Evolutionary conservation across 2,329 filamentous ascomycete genomes (phyloP).

Genomic region (Talaromyces rugulosus): DNA sequence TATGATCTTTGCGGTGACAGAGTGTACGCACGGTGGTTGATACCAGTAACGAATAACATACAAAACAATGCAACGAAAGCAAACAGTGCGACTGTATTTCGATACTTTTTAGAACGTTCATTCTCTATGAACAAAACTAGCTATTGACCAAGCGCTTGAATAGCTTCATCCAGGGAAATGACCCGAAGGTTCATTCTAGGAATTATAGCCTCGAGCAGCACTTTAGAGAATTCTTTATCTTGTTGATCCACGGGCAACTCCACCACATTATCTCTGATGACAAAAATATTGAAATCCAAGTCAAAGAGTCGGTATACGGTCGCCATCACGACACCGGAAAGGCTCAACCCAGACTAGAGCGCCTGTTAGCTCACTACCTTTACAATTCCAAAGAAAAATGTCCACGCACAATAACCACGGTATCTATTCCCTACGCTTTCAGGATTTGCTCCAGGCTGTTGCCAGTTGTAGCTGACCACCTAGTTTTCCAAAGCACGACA

Average conservation of each 20-base stretch:
- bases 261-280: slow-evolving; percentile 34
- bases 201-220: slow-evolving; percentile 22
- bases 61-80: too few relatives aligned
- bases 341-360: slow-evolving; percentile 35
- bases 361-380: background rate
- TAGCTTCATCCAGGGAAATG: slow-evolving; percentile 17
- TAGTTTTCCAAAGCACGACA: slow-evolving; percentile 38
- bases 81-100: too few relatives aligned
- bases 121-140: too few relatives aligned
- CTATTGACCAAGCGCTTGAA: slow-evolving; percentile 6
- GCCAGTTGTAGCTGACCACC: slow-evolving; percentile 40
- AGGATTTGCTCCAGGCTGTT: slow-evolving; percentile 41
- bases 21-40: slow-evolving; percentile 26
- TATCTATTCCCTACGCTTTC: slow-evolving; percentile 36
- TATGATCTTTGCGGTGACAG: slow-evolving; percentile 45
- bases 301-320: slow-evolving; percentile 43
- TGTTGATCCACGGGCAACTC: slow-evolving; percentile 26
- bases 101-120: too few relatives aligned
- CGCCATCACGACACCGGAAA: slow-evolving; percentile 41
- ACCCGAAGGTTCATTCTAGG: slow-evolving; percentile 25
- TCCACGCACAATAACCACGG: slow-evolving; percentile 33
- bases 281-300: slow-evolving; percentile 41
- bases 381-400: too few relatives aligned
- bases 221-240: slow-evolving; percentile 12
- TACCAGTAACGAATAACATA: background rate